These are phyloP conservation scores for Sideroxylon spinosum DNA, from an alignment of 179 eudicot species.

Conservation along the genomic window DNA sequence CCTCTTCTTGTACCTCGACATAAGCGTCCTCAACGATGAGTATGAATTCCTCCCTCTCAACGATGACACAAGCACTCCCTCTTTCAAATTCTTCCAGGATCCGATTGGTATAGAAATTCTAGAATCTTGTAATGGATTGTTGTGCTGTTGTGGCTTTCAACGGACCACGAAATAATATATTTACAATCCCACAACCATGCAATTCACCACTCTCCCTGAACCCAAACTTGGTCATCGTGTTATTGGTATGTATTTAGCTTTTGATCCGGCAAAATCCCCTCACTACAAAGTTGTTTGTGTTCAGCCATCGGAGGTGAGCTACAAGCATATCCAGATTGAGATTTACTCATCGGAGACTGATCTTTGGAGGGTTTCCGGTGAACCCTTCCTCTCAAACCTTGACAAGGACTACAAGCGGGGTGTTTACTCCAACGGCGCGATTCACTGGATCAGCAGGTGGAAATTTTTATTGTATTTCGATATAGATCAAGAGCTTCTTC, in stretches of 20 bases:
- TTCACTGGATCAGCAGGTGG: constrained; percentile 6
- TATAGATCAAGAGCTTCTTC: constrained; percentile 14
- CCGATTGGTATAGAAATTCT: constrained; percentile 9
- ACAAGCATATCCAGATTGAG: constrained; percentile 5
- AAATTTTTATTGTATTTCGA: constrained; percentile 15
- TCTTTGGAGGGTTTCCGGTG: not conserved
- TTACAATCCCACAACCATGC: constrained; percentile 24
- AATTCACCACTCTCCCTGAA: no score
- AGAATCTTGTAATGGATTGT: constrained; percentile 21
- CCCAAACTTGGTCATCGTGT: no score
- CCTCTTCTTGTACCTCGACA: no score
- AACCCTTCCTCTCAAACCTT: not conserved
- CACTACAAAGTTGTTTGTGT: constrained; percentile 23
- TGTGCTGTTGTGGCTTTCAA: constrained; percentile 12
- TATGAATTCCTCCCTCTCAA: no score
- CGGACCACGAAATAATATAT: constrained; percentile 4
- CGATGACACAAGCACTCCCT: not conserved
- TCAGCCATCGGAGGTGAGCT: not conserved
- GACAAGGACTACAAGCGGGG: not conserved
- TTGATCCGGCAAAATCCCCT: constrained; percentile 21
- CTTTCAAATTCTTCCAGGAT: not conserved
- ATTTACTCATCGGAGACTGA: constrained; percentile 18
- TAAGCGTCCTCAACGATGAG: no score
- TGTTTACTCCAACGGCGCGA: constrained; percentile 14
- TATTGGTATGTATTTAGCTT: constrained; percentile 16